Percentiles rank a stretch among this genome's conserved stretches.
These are phyloP conservation scores for Trebouxiophyceae sp. DNA, from an alignment of 163 green algal species.

Conservation along the genomic window DNA sequence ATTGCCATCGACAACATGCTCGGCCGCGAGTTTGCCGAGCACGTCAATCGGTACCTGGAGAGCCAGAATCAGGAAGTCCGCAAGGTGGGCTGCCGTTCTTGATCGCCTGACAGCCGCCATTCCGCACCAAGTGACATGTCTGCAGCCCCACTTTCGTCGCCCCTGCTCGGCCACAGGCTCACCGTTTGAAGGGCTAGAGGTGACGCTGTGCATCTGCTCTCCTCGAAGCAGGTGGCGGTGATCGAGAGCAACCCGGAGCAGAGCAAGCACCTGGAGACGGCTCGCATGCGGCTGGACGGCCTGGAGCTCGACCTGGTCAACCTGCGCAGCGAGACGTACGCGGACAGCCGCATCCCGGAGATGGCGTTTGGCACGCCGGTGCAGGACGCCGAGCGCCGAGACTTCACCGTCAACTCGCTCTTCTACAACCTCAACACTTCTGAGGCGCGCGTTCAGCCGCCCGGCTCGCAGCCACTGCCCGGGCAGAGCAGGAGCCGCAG, in stretches of 20 bases:
- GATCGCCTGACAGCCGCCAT: too few relatives aligned
- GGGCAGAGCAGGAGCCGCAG: neutral
- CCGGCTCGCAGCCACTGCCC: neutral
- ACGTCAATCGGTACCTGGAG: slow-evolving; percentile 77
- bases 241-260: slow-evolving; percentile 95
- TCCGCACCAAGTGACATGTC: too few relatives aligned
- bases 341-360: slow-evolving; percentile 77
- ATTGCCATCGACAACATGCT: slow-evolving; percentile 92
- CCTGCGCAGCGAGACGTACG: slow-evolving; percentile 89
- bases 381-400: slow-evolving; percentile 48
- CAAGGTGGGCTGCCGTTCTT: slow-evolving; percentile 31
- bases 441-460: too few relatives aligned
- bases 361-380: slow-evolving; percentile 80
- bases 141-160: too few relatives aligned
- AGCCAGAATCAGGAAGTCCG: slow-evolving; percentile 14
- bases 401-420: slow-evolving; percentile 92
- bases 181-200: too few relatives aligned
- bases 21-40: slow-evolving; percentile 81
- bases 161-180: too few relatives aligned
- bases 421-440: slow-evolving; percentile 97
- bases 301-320: slow-evolving; percentile 93
- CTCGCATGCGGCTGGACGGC: slow-evolving; percentile 67
- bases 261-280: slow-evolving; percentile 98
- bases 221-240: slow-evolving; percentile 68
- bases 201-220: too few relatives aligned